Percentiles rank a stretch among this genome's conserved stretches.
Conservation (phyloP, 495 filamentous ascomycete species). For the Xanthoparmelia taractica region DNA sequence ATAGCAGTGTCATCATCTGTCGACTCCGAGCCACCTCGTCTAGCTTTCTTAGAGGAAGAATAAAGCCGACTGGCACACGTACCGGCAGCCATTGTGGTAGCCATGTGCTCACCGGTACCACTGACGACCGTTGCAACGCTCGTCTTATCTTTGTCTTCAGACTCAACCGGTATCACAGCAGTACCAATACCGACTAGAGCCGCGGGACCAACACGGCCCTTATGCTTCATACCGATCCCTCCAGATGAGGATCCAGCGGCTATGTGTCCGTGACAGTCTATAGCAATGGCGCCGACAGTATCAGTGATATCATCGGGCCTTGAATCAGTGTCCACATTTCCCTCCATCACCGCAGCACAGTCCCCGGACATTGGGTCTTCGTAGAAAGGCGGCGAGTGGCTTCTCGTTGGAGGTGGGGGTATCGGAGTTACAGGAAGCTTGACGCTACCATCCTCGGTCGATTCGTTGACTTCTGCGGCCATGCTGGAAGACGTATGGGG, state of each 20-base stretch:
- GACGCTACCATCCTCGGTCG: not conserved
- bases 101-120: conserved; percentile 96
- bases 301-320: conserved; percentile 61
- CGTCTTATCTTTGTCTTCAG: conserved; percentile 50
- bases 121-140: conserved; percentile 75
- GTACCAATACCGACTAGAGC: conserved; percentile 88
- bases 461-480: not conserved
- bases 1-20: conserved; percentile 67
- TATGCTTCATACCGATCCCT: conserved; percentile 98
- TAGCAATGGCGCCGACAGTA: conserved; percentile 89
- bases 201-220: conserved; percentile 82
- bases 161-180: conserved; percentile 65
- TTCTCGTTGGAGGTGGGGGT: conserved; percentile 14
- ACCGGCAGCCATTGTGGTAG: conserved; percentile 74
- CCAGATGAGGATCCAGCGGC: conserved; percentile 96
- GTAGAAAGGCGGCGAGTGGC: not conserved
- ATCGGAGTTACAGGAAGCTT: conserved; percentile 1
- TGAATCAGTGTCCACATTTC: not conserved
- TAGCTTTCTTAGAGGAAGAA: conserved; percentile 50
- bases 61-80: conserved; percentile 72
- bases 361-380: not conserved
- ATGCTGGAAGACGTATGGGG: conserved; percentile 3
- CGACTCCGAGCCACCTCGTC: conserved; percentile 52
- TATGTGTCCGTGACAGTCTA: conserved; percentile 77
- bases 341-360: not conserved